A percentile compares a stretch with the other conserved stretches of the same genome.
phyloP scores from a whole-genome alignment of 2,329 filamentous ascomycete species.

The Fusarium annulatum region DNA sequence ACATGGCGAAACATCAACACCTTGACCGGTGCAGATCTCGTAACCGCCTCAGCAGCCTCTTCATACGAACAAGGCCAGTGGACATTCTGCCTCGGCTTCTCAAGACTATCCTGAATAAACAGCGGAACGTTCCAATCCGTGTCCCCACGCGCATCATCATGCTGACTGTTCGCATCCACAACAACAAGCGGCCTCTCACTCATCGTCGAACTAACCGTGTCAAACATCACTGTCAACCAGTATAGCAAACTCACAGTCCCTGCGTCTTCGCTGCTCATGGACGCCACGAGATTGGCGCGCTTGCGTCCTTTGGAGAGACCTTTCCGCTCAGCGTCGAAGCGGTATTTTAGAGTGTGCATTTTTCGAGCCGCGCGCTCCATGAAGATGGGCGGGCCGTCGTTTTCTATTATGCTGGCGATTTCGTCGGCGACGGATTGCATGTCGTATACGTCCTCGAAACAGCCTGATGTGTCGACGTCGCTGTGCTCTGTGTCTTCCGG shows the following conservation, averaged over 20 bases:
- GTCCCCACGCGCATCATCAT: conserved; percentile 36
- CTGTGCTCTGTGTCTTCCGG: background rate
- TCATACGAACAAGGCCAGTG: conserved; percentile 66
- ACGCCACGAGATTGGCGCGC: background rate
- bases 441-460: background rate
- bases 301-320: conserved; percentile 16
- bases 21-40: conserved; percentile 66
- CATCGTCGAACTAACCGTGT: conserved; percentile 66
- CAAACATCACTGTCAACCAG: conserved; percentile 70
- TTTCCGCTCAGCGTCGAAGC: conserved; percentile 33
- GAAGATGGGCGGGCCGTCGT: conserved; percentile 37
- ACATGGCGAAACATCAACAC: conserved; percentile 67
- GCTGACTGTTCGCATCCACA: conserved; percentile 53
- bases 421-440: conserved; percentile 4
- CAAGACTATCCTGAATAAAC: conserved; percentile 21
- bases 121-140: conserved; percentile 13
- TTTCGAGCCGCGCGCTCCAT: conserved; percentile 41
- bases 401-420: conserved; percentile 29
- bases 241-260: conserved; percentile 64
- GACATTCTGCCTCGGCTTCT: conserved; percentile 13
- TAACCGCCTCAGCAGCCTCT: conserved; percentile 59
- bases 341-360: conserved; percentile 40
- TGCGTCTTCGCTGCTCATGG: conserved; percentile 37
- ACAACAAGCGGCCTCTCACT: conserved; percentile 50
- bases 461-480: background rate